phyloP scores from a whole-genome alignment of 805 yeast genomes.

The Kregervanrija fluxuum region DNA sequence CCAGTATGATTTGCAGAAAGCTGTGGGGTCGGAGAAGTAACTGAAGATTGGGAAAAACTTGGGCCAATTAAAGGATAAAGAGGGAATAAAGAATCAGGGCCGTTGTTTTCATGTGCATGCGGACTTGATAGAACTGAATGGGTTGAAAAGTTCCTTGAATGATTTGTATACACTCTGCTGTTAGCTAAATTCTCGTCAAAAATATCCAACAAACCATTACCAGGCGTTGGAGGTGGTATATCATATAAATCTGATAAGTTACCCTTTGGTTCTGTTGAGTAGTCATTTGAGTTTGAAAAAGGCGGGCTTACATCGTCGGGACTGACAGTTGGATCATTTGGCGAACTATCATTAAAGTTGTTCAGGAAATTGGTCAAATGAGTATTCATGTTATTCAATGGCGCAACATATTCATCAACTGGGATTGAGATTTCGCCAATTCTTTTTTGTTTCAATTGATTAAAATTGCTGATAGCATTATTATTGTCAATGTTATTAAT shows the following conservation, averaged over 20 bases:
- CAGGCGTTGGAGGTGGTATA: constrained; percentile 19
- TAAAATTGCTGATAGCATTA: too few species aligned
- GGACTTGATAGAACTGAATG: constrained; percentile 14
- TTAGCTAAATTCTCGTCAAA: constrained; percentile 15
- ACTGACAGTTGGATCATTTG: constrained; percentile 3
- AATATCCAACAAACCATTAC: constrained; percentile 26
- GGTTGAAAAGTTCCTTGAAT: constrained; percentile 10
- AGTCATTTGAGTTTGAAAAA: too few species aligned
- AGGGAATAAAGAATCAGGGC: constrained; percentile 27
- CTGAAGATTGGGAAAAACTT: constrained; percentile 14
- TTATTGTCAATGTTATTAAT: too few species aligned
- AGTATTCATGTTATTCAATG: constrained; percentile 29
- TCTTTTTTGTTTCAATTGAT: constrained; percentile 11
- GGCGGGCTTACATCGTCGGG: constrained; percentile 7
- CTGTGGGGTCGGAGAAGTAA: constrained; percentile 8
- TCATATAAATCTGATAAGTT: constrained; percentile 14
- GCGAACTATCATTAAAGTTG: constrained; percentile 12
- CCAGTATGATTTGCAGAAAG: constrained; percentile 3
- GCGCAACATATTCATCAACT: constrained; percentile 30
- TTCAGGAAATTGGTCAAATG: constrained; percentile 24
- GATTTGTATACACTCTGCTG: constrained; percentile 1
- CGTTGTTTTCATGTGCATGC: constrained; percentile 10
- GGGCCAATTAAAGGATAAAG: constrained; percentile 29
- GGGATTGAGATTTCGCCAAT: constrained; percentile 28
- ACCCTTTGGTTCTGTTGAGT: too few species aligned